Evolutionary conservation across 1,284 basidiomycete species (phyloP).

Genomic region (Cryptococcus wingfieldii): DNA sequence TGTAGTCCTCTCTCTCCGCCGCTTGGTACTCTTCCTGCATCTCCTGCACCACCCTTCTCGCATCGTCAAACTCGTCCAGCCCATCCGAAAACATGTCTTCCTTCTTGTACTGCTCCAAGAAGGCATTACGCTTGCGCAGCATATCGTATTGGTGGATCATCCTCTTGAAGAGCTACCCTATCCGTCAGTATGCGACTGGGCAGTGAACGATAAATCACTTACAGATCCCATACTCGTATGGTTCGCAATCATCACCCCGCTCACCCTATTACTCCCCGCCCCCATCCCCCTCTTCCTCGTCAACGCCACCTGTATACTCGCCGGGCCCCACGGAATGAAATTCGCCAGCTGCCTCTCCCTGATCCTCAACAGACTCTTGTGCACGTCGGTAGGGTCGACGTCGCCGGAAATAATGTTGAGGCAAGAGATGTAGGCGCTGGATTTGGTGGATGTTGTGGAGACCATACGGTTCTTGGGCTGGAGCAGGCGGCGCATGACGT

Average conservation of each 20-base stretch:
- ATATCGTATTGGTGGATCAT: conserved; percentile 95
- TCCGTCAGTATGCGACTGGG: background rate
- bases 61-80: conserved; percentile 91
- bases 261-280: conserved; percentile 82
- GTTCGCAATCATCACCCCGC: conserved; percentile 97
- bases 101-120: conserved; percentile 96
- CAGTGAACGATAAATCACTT: conserved; percentile 38
- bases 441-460: conserved; percentile 84
- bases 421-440: conserved; percentile 94
- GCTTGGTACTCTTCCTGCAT: conserved; percentile 69
- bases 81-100: conserved; percentile 89
- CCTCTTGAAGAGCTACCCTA: conserved; percentile 77
- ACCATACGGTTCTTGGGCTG: conserved; percentile 99
- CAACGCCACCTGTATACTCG: conserved; percentile 94
- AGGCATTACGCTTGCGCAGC: conserved; percentile 83
- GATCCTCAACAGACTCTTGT: conserved; percentile 94
- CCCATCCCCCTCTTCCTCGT: conserved; percentile 88
- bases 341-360: conserved; percentile 93
- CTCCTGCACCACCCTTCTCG: conserved; percentile 56
- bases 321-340: conserved; percentile 99
- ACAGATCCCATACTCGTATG: conserved; percentile 96
- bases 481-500: conserved; percentile 95
- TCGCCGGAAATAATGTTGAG: conserved; percentile 99
- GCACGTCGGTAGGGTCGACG: conserved; percentile 96
- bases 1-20: conserved; percentile 86